Percentiles rank a stretch among this genome's conserved stretches.
Evolutionary conservation across 2,329 filamentous ascomycete genomes (phyloP).

Genomic region (Cladosporium sp.): DNA sequence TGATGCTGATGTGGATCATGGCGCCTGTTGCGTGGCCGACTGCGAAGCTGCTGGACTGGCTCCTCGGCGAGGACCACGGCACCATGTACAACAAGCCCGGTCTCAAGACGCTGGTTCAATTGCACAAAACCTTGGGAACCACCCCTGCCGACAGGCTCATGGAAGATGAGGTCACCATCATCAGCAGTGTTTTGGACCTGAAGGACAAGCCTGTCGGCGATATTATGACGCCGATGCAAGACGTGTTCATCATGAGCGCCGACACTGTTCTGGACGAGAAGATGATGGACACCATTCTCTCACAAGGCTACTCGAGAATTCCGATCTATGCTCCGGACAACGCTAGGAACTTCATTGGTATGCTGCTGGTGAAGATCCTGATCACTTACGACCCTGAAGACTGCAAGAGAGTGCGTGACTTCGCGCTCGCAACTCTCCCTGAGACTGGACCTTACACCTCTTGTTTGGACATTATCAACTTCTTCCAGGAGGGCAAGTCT

Average conservation of each 20-base stretch:
- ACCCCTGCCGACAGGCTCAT: constrained; percentile 82
- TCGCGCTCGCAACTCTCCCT: constrained; percentile 87
- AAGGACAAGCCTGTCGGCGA: constrained; percentile 93
- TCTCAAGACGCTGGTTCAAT: constrained; percentile 88
- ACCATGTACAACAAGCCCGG: constrained; percentile 98
- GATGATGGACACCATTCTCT: constrained; percentile 91
- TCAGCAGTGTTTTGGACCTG: constrained; percentile 90
- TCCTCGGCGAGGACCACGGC: constrained; percentile 91
- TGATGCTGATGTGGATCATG: constrained; percentile 88
- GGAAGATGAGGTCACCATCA: constrained; percentile 97
- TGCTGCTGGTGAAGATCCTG: constrained; percentile 97
- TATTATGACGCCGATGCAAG: constrained; percentile 98
- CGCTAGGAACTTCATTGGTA: constrained; percentile 84
- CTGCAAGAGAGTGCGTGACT: constrained; percentile 78
- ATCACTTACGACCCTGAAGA: constrained; percentile 99
- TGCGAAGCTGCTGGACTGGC: constrained; percentile 88
- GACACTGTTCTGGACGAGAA: constrained; percentile 88
- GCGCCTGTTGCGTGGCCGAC: constrained; percentile 89
- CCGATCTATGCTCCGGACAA: constrained; percentile 88
- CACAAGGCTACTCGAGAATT: constrained; percentile 91
- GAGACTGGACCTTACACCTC: constrained; percentile 94
- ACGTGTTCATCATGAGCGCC: constrained; percentile 95
- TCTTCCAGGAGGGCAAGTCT: constrained; percentile 98
- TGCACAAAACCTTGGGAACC: constrained; percentile 87
- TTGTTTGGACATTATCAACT: constrained; percentile 97